A percentile compares a stretch with the other conserved stretches of the same genome.
These are phyloP conservation scores for Neurospora sp. DNA, from an alignment of 495 filamentous ascomycete genomes.

Conservation along the genomic window DNA sequence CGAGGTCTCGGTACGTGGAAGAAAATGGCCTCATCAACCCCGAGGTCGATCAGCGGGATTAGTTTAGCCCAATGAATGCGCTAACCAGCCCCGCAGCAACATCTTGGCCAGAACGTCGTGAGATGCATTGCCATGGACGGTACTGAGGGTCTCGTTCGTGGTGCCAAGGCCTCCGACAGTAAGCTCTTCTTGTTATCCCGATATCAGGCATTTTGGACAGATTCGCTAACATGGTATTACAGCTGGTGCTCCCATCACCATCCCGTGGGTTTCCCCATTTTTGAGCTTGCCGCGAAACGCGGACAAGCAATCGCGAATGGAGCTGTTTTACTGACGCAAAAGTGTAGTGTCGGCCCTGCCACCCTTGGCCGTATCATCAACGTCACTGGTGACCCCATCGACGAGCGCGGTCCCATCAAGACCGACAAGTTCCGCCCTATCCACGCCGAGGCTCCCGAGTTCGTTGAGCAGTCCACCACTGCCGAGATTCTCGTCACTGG, in stretches of 20 bases:
- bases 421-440: slow-evolving; percentile 76
- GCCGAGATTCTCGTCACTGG: slow-evolving; percentile 96
- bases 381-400: slow-evolving; percentile 99
- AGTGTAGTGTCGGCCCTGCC: slow-evolving; percentile 61
- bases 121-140: slow-evolving; percentile 99
- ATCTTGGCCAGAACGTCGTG: slow-evolving; percentile 98
- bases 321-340: neutral
- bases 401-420: slow-evolving; percentile 98
- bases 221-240: slow-evolving; percentile 8
- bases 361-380: slow-evolving; percentile 99
- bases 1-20: slow-evolving; percentile 81
- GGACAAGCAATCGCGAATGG: neutral
- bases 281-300: neutral
- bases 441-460: slow-evolving; percentile 83
- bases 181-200: slow-evolving; percentile 2
- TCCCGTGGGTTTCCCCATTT: slow-evolving; percentile 44
- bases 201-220: neutral
- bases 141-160: slow-evolving; percentile 98
- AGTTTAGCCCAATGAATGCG: slow-evolving; percentile 7
- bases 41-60: neutral
- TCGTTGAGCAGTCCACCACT: slow-evolving; percentile 87
- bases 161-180: slow-evolving; percentile 68
- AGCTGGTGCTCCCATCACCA: slow-evolving; percentile 85
- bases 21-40: slow-evolving; percentile 1
- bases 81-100: slow-evolving; percentile 67